These are phyloP conservation scores for Micractinium sp. DNA, from an alignment of 139 green algal genomes.

Conservation along the genomic window DNA sequence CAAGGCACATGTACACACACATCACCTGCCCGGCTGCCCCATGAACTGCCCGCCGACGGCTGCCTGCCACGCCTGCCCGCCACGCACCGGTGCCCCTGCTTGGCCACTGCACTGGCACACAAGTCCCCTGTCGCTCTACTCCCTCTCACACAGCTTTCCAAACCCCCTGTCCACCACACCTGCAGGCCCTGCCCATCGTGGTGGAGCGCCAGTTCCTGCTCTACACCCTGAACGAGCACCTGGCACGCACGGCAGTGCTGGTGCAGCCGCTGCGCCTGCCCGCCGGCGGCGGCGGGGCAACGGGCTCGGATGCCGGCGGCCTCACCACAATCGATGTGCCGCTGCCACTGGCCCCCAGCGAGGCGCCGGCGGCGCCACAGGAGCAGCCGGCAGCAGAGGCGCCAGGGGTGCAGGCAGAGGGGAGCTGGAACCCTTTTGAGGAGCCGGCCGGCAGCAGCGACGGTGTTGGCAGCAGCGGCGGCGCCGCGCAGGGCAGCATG, in stretches of 20 bases:
- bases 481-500: not conserved
- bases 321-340: slow-evolving; percentile 59
- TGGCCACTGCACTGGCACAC: too few species aligned
- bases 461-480: not conserved
- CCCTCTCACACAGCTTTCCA: not conserved
- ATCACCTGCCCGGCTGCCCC: too few species aligned
- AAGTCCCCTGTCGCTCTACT: too few species aligned
- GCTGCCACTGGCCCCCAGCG: slow-evolving; percentile 41
- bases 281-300: not conserved
- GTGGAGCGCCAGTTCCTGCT: slow-evolving; percentile 70
- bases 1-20: too few species aligned
- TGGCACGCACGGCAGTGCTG: slow-evolving; percentile 73
- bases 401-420: not conserved
- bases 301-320: not conserved
- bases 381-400: not conserved
- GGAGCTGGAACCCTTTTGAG: slow-evolving; percentile 28
- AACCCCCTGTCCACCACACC: not conserved
- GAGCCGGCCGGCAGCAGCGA: not conserved
- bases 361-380: not conserved
- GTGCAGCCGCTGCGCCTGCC: slow-evolving; percentile 73
- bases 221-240: slow-evolving; percentile 77
- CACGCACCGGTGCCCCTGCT: too few species aligned
- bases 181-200: slow-evolving; percentile 44
- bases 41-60: too few species aligned
- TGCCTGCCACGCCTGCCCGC: too few species aligned